Percentiles rank a stretch among this genome's conserved stretches.
These are phyloP conservation scores for Talaromyces sp. DNA, from an alignment of 2,329 filamentous ascomycete species.

Conservation along the genomic window DNA sequence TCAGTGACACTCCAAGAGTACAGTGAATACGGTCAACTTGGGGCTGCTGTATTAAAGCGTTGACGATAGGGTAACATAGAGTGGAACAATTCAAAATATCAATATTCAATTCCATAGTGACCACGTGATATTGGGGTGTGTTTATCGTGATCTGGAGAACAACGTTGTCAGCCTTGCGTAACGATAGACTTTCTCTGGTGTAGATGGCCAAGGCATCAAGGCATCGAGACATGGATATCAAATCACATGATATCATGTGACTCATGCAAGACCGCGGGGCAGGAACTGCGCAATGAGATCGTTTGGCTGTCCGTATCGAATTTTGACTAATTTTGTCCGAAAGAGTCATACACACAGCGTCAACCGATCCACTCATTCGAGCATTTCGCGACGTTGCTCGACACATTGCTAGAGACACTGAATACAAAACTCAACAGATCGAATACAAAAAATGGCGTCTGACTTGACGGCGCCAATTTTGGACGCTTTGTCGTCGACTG, in stretches of 20 bases:
- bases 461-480: conserved; percentile 65
- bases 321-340: conserved; percentile 19
- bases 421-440: background rate
- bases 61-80: background rate
- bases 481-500: conserved; percentile 59
- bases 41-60: no score
- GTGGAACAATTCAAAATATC: background rate
- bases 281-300: conserved; percentile 9
- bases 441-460: conserved; percentile 34
- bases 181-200: background rate
- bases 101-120: no score
- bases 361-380: background rate
- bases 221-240: background rate
- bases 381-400: background rate
- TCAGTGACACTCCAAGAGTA: no score
- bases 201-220: background rate
- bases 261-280: conserved; percentile 13
- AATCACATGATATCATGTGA: conserved; percentile 8
- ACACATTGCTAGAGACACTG: background rate
- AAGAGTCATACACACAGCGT: conserved; percentile 20
- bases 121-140: background rate
- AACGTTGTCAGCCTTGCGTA: background rate
- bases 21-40: no score
- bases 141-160: background rate
- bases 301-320: conserved; percentile 20